A percentile compares a stretch with the other conserved stretches of the same genome.
These are phyloP conservation scores for Vaccinium vitisidaea DNA, from an alignment of 148 eudicot genomes.

Conservation along the genomic window DNA sequence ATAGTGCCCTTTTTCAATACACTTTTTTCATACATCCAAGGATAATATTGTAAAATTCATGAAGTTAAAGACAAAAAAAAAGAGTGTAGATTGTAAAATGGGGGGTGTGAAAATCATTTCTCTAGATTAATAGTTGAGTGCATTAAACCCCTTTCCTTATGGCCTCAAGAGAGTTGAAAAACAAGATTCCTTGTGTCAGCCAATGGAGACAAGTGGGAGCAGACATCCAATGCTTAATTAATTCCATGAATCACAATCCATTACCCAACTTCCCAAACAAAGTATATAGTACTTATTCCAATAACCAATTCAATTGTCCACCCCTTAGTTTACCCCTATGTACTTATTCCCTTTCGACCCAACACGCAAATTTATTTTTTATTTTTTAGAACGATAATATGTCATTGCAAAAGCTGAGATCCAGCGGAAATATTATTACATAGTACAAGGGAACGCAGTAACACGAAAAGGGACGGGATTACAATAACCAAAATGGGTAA, in stretches of 20 bases:
- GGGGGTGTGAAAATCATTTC: no score
- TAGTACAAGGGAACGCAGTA: no score
- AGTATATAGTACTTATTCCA: not conserved
- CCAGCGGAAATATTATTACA: no score
- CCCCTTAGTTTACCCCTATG: not conserved
- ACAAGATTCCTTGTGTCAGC: constrained; percentile 21
- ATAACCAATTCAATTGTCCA: not conserved
- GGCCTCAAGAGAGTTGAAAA: not conserved
- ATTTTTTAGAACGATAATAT: no score
- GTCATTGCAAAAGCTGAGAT: no score
- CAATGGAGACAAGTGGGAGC: constrained; percentile 17
- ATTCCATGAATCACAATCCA: not conserved
- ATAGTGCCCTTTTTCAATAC: no score
- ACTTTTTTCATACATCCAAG: no score
- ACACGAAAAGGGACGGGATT: no score
- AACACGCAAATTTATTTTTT: not conserved
- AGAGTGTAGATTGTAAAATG: no score
- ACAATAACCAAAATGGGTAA: no score
- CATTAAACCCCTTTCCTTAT: not conserved
- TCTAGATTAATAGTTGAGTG: not conserved
- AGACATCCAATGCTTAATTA: constrained; percentile 19
- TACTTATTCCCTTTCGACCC: not conserved
- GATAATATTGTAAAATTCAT: no score
- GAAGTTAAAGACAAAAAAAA: no score
- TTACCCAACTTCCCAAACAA: constrained; percentile 2